These are phyloP conservation scores for Gracilaria vermiculophylla DNA, from an alignment of 23 red algal species.

Conservation along the genomic window DNA sequence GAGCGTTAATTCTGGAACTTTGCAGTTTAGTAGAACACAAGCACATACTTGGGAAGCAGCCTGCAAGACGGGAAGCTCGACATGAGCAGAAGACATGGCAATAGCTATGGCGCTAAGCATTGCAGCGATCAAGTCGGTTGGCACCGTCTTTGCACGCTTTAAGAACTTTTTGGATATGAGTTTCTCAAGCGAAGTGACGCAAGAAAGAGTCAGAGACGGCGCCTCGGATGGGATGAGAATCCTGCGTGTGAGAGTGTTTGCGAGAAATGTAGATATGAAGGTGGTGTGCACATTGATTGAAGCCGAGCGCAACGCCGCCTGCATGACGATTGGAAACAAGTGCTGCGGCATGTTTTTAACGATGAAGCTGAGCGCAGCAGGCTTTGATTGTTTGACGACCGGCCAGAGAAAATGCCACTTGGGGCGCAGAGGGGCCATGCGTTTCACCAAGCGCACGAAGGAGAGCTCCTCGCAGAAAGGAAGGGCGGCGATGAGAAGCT, in stretches of 20 bases:
- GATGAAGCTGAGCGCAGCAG: background rate
- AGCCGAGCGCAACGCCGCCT: background rate
- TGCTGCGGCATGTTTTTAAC: background rate
- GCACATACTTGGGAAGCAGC: constrained; percentile 1
- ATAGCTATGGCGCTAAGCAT: background rate
- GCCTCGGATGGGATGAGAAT: background rate
- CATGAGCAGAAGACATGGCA: background rate
- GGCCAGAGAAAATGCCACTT: constrained; percentile 16
- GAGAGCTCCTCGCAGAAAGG: background rate
- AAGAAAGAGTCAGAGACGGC: background rate
- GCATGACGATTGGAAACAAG: background rate
- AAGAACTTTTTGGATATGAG: background rate
- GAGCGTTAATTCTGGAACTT: background rate
- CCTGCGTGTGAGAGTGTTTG: background rate
- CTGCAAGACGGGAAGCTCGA: background rate
- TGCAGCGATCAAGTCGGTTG: background rate
- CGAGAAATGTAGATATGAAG: background rate
- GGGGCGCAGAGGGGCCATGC: background rate
- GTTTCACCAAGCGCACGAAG: constrained; percentile 4
- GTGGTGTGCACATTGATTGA: background rate
- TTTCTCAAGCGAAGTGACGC: background rate
- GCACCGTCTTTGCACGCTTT: background rate
- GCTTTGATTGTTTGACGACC: constrained; percentile 24
- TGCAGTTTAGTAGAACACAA: background rate
- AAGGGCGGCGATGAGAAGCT: constrained; percentile 22